Conservation (phyloP, 139 green algal species). For the Coccomyxa sp. region DNA sequence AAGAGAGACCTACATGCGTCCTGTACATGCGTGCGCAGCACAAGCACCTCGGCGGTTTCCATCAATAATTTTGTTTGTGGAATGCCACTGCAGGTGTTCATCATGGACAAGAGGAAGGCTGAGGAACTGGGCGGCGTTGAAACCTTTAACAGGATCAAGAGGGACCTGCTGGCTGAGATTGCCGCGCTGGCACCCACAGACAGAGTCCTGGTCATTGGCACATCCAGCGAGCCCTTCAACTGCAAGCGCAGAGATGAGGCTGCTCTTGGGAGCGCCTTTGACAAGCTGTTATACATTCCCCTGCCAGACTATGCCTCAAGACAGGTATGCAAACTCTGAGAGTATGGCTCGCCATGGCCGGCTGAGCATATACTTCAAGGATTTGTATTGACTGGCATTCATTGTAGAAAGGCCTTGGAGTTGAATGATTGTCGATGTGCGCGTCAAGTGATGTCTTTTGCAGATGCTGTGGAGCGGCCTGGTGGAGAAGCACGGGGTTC, state of each 20-base stretch:
- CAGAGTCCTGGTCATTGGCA: constrained; percentile 73
- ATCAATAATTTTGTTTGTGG: not conserved
- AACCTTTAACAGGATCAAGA: constrained; percentile 79
- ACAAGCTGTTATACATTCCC: constrained; percentile 73
- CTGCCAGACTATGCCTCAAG: constrained; percentile 79
- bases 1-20: not conserved
- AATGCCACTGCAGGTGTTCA: constrained; percentile 58
- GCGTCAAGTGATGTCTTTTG: not conserved
- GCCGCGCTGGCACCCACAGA: constrained; percentile 45
- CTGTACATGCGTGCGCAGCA: not conserved
- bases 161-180: constrained; percentile 74
- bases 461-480: constrained; percentile 61
- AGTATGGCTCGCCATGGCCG: too few relatives aligned
- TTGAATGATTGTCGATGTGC: too few relatives aligned
- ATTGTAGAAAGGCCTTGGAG: too few relatives aligned
- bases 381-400: too few relatives aligned
- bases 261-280: constrained; percentile 72
- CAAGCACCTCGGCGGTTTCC: too few relatives aligned
- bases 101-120: constrained; percentile 79
- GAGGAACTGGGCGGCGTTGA: constrained; percentile 67
- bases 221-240: constrained; percentile 57
- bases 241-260: constrained; percentile 77
- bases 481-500: constrained; percentile 50
- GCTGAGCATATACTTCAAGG: too few relatives aligned
- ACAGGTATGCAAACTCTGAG: constrained; percentile 16